Base-by-base conservation (phyloP, 805 yeast species). In the Monosporozyma aerobia region DNA sequence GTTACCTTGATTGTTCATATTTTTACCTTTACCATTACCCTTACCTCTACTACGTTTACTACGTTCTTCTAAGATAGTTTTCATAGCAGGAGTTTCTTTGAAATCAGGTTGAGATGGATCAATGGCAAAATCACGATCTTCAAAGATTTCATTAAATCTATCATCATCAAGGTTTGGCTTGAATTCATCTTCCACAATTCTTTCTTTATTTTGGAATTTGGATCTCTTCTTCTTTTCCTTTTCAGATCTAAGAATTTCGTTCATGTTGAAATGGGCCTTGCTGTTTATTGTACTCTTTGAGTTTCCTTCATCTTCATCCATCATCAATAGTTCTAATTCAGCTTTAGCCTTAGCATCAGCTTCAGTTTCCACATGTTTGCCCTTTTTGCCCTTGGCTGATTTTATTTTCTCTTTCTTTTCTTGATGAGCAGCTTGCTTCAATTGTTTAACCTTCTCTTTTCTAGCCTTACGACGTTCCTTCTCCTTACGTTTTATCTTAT, bases 91-190 rank as follows among this genome's bases (percentile, higher is more conserved):
- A 1, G 98, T 90, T 69, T 84, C 81, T 72, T 87, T 90, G 75
- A 80, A 92, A 66, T 88, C 96, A n/a, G 95, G 86, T 63, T 77
- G 82, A 22, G 95, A 83, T 23, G 97, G 95, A 69, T 95, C 99
- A 65, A 95, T 90, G 11, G 97, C 97, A 70, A 81, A 94, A 56
- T 85, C 94, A 57, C 87, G 96, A 56, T 81, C 83, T 62, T 89
- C 89, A 63, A 84, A 88, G 57, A 90, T 75, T 58, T 85, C 95
- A 47, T 77, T 77, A 74, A 94, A 94, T 72, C 99, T 83, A 14
- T 85, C 82, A 74, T 94, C 99, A 44, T 75, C 73, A 62, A 87
- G 79, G 62, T 88, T 90, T 45, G 90, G 79, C 58, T 78, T 74
- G 68, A 87, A 83, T 40, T 69, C 69, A 54, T 77, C 81, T 51